These are phyloP conservation scores for Cymbomonas tetramitiformis DNA, from an alignment of 139 green algal genomes.

Conservation along the genomic window DNA sequence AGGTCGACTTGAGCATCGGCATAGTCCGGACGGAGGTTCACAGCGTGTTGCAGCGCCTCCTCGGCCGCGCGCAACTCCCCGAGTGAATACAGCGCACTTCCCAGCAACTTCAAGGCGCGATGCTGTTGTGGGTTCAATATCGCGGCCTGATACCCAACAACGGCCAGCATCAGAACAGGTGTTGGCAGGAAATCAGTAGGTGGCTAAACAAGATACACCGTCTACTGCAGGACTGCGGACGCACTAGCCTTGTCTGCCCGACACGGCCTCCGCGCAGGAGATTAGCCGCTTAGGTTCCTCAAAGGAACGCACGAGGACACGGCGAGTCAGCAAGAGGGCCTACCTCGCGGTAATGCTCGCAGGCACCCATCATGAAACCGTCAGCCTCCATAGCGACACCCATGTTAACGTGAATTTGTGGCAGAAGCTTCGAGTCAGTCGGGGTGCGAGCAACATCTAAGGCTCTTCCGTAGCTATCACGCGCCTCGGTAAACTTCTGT, in stretches of 20 bases:
- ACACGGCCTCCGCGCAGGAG: too few relatives aligned
- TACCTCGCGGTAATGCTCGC: constrained; percentile 45
- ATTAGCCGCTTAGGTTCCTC: too few relatives aligned
- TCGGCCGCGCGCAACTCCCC: constrained; percentile 39
- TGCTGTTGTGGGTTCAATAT: constrained; percentile 35
- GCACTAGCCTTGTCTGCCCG: too few relatives aligned
- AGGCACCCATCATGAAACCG: constrained; percentile 40
- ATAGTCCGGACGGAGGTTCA: constrained; percentile 40
- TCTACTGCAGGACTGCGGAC: too few relatives aligned
- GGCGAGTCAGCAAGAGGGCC: too few relatives aligned
- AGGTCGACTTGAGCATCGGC: constrained; percentile 49
- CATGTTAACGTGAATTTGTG: constrained; percentile 51
- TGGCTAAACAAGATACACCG: not conserved
- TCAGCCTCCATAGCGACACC: constrained; percentile 48
- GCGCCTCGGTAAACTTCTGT: constrained; percentile 26
- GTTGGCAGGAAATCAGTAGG: constrained; percentile 5
- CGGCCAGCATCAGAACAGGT: too few relatives aligned
- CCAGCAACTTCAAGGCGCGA: constrained; percentile 49
- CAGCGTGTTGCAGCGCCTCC: constrained; percentile 34
- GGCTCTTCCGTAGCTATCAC: constrained; percentile 11
- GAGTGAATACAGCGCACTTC: constrained; percentile 37
- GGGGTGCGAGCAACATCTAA: constrained; percentile 7
- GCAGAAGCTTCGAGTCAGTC: constrained; percentile 11
- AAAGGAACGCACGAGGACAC: too few relatives aligned
- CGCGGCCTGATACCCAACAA: too few relatives aligned